phyloP scores from a whole-genome alignment of 1,139 yeast genomes.

The Yamadazyma triangularis region DNA sequence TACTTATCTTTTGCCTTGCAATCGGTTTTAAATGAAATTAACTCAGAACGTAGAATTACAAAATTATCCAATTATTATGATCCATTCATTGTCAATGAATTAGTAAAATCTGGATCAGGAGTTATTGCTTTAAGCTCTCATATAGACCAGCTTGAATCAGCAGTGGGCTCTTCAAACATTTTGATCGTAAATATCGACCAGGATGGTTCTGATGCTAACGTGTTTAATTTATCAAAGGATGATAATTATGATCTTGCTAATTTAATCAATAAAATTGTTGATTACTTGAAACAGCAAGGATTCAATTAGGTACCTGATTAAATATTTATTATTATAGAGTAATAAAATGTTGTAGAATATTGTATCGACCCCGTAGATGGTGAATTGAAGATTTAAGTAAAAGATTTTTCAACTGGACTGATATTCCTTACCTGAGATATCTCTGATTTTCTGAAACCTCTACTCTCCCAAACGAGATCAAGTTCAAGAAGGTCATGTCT shows the following conservation, averaged over 20 bases:
- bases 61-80: constrained; percentile 51
- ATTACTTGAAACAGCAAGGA: constrained; percentile 74
- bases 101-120: constrained; percentile 87
- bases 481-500: too few relatives aligned
- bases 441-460: too few relatives aligned
- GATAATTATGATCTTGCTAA: constrained; percentile 22
- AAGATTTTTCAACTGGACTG: too few relatives aligned
- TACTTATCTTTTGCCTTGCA: constrained; percentile 76
- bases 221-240: constrained; percentile 9
- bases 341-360: too few relatives aligned
- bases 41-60: constrained; percentile 83
- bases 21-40: constrained; percentile 83
- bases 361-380: too few relatives aligned
- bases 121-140: constrained; percentile 53
- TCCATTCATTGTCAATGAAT: constrained; percentile 69
- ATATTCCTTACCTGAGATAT: too few relatives aligned
- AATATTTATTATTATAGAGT: too few relatives aligned
- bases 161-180: constrained; percentile 35
- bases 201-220: constrained; percentile 8
- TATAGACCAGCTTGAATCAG: constrained; percentile 38
- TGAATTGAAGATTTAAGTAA: too few relatives aligned
- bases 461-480: too few relatives aligned
- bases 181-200: constrained; percentile 18
- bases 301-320: too few relatives aligned
- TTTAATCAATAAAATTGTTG: constrained; percentile 67